These are phyloP conservation scores for Acanthamoeba healyi DNA, from an alignment of 208 protist genomes.

Conservation along the genomic window DNA sequence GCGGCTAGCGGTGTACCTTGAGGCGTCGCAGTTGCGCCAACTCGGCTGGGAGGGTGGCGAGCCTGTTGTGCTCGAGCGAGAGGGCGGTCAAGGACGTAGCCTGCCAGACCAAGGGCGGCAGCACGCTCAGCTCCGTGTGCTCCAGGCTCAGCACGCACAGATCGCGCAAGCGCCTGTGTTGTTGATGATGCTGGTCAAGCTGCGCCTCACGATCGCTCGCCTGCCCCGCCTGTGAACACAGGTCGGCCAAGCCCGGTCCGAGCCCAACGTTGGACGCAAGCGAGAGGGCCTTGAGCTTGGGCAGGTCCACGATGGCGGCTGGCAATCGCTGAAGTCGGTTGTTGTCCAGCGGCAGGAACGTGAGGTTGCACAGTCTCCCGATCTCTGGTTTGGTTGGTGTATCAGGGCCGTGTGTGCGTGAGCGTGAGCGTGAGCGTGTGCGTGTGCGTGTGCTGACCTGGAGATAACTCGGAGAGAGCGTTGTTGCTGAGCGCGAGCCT, in stretches of 20 bases:
- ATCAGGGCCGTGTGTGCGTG: too few species aligned
- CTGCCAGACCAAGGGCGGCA: background rate
- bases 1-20: background rate
- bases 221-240: background rate
- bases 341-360: background rate
- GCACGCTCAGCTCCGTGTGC: background rate
- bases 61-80: background rate
- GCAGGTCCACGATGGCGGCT: background rate
- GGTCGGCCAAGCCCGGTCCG: background rate
- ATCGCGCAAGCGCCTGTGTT: background rate
- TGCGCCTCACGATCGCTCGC: too few species aligned
- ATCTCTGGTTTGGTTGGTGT: background rate
- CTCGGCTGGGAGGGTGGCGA: background rate
- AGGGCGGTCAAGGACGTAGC: background rate
- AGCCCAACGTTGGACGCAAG: background rate
- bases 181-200: background rate
- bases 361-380: background rate
- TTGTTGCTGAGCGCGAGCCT: too few species aligned
- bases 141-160: slow-evolving; percentile 11
- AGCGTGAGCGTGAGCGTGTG: too few species aligned
- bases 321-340: background rate
- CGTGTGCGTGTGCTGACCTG: too few species aligned
- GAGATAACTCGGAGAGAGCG: too few species aligned
- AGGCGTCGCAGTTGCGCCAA: background rate
- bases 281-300: background rate